These are phyloP conservation scores for Aspergillus cavernicola DNA, from an alignment of 495 filamentous ascomycete genomes.

Conservation along the genomic window DNA sequence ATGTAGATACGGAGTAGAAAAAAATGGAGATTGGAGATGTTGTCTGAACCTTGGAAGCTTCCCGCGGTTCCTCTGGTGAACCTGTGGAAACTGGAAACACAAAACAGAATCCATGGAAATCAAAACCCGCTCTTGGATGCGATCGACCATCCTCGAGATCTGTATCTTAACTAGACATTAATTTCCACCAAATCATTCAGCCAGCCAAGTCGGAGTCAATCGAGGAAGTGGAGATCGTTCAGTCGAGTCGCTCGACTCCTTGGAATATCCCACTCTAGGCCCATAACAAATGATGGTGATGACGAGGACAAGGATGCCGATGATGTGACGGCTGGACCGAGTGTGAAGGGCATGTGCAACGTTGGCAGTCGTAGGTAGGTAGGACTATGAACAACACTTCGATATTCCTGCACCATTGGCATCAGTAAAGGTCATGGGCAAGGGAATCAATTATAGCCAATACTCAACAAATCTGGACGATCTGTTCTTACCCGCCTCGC, in stretches of 20 bases:
- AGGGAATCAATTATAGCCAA: slow-evolving; percentile 4
- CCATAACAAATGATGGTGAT: slow-evolving; percentile 5
- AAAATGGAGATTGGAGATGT: not conserved
- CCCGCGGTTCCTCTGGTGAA: slow-evolving; percentile 6
- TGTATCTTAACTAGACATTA: not conserved
- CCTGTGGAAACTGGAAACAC: slow-evolving; percentile 6
- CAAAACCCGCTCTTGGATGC: slow-evolving; percentile 1
- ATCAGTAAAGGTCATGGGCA: not conserved
- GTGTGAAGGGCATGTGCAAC: not conserved
- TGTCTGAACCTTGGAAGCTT: not conserved
- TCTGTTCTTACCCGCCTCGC: slow-evolving; percentile 4
- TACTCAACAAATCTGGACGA: slow-evolving; percentile 1
- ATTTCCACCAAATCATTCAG: slow-evolving; percentile 6
- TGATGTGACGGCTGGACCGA: not conserved
- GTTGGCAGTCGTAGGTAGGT: not conserved
- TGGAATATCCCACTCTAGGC: slow-evolving; percentile 5
- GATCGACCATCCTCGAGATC: slow-evolving; percentile 6
- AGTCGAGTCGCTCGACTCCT: slow-evolving; percentile 3
- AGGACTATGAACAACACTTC: no score
- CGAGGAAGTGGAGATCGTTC: slow-evolving; percentile 10
- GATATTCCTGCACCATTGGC: not conserved
- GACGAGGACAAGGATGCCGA: not conserved
- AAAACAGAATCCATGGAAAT: slow-evolving; percentile 1
- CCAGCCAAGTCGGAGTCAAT: slow-evolving; percentile 11
- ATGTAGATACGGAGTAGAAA: not conserved